Percentiles rank a stretch among this genome's conserved stretches.
These are phyloP conservation scores for Betula pendula DNA, from an alignment of 306 rosid species.

Conservation along the genomic window DNA sequence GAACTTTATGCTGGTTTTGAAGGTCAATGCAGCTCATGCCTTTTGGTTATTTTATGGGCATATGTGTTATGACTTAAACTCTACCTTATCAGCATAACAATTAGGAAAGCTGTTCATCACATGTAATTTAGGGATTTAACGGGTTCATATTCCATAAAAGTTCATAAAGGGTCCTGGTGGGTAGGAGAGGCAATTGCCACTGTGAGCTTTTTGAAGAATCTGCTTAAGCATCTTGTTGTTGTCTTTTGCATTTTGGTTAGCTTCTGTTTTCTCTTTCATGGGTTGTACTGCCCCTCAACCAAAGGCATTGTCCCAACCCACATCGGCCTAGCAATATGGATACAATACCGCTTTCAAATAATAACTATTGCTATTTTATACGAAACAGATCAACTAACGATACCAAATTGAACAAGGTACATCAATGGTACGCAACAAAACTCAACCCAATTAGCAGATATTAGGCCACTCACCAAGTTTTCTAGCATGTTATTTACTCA, in stretches of 20 bases:
- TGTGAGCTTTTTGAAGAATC: background rate
- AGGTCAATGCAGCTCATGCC: slow-evolving; percentile 2
- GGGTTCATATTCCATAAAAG: background rate
- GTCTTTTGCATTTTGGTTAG: background rate
- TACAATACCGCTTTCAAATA: no score
- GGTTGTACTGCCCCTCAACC: no score
- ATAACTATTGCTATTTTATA: no score
- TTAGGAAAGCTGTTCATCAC: background rate
- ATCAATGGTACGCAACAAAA: no score
- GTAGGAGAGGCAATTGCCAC: background rate
- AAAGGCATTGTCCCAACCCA: no score
- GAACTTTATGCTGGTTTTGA: background rate
- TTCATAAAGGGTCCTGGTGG: background rate
- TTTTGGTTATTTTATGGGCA: background rate
- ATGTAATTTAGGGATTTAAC: background rate
- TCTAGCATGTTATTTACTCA: no score
- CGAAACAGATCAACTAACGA: no score
- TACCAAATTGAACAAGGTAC: no score
- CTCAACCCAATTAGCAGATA: no score
- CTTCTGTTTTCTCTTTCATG: no score
- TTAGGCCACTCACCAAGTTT: no score
- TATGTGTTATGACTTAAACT: background rate
- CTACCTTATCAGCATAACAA: background rate
- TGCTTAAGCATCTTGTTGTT: background rate
- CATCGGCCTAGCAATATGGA: no score